Base-by-base conservation (phyloP, 352 stramenopile species). In the Elongisporangium prolatum region DNA sequence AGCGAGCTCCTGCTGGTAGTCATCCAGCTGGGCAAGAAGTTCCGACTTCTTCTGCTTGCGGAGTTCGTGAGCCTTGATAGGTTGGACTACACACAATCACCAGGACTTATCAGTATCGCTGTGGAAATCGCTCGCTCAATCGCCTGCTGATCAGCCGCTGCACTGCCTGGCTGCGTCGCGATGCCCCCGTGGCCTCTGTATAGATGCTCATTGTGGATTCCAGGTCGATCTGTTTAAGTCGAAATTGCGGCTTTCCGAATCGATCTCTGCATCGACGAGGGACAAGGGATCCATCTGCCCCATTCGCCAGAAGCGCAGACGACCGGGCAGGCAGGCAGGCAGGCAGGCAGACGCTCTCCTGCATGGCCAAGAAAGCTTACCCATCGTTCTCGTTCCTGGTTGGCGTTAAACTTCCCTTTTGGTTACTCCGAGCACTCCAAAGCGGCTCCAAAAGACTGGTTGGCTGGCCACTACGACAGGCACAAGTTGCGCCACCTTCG, bases 21-120 rank as follows among this genome's bases (percentile, higher is more conserved):
- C 97, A 79, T 97, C 89, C 63, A 99, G 91, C 72, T 98, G 91
- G 71, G 95, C 97, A 61, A 99, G 90, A 51, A 99, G 93, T 68
- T 99, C 98, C 67, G 96, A 91, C 91, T 99, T 99, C 77, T 77
- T 96, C 84, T 98, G 91, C 62, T 78, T 93, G 77, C 97, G 89
- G 58, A 99, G 92, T 89, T 99, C 96, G 84, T 99, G 91, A 77
- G 97, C 97, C 85, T 99, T 99, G 64, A 99, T 94, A 70, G 72
- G 52, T 86, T 98, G 77, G 65, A 85, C 77, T 88, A 68, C 49
- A 79, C 40, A 69, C 22, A 72, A 54, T 17, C 57, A 60, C 60
- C 62, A 80, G 61, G 55, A 51, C 28, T 48, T 40, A 54, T 17
- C 57, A 60, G 59, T 60, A 80, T 61, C 58, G 53, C 28, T 48